Conservation (phyloP, 2,329 filamentous ascomycete species). For the Fusarium equiseti region DNA sequence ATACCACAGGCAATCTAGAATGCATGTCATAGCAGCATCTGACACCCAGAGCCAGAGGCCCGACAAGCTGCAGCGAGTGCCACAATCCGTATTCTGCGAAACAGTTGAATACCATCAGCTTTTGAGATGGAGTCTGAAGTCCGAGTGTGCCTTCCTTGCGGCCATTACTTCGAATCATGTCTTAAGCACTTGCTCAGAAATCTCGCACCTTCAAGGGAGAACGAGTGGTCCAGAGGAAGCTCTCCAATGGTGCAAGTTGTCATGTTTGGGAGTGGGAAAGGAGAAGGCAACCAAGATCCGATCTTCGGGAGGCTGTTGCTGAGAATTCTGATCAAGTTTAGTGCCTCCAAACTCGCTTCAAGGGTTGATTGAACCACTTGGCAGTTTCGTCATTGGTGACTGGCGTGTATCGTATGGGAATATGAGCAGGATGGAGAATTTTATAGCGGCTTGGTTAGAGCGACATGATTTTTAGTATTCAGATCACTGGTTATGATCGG, state of each 20-base stretch:
- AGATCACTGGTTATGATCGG: background rate
- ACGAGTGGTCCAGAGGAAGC: too few relatives aligned
- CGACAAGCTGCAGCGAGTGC: background rate
- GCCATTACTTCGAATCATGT: conserved; percentile 46
- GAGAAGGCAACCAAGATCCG: background rate
- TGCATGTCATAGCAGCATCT: background rate
- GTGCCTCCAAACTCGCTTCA: background rate
- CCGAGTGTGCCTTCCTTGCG: conserved; percentile 44
- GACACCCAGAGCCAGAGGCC: background rate
- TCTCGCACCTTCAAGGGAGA: too few relatives aligned
- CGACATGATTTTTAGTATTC: conserved; percentile 1
- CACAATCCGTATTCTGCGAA: background rate
- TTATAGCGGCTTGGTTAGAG: conserved; percentile 27
- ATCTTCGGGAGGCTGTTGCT: background rate
- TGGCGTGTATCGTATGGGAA: background rate
- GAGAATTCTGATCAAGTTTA: background rate
- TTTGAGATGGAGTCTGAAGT: conserved; percentile 15
- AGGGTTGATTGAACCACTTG: background rate
- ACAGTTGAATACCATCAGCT: too few relatives aligned
- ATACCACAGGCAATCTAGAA: background rate
- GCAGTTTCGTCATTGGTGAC: background rate
- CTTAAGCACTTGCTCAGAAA: background rate
- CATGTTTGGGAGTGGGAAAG: background rate
- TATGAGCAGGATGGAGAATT: background rate
- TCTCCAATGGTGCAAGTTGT: background rate